These are phyloP conservation scores for Sporothrix pallida DNA, from an alignment of 2,329 filamentous ascomycete genomes.

Conservation along the genomic window DNA sequence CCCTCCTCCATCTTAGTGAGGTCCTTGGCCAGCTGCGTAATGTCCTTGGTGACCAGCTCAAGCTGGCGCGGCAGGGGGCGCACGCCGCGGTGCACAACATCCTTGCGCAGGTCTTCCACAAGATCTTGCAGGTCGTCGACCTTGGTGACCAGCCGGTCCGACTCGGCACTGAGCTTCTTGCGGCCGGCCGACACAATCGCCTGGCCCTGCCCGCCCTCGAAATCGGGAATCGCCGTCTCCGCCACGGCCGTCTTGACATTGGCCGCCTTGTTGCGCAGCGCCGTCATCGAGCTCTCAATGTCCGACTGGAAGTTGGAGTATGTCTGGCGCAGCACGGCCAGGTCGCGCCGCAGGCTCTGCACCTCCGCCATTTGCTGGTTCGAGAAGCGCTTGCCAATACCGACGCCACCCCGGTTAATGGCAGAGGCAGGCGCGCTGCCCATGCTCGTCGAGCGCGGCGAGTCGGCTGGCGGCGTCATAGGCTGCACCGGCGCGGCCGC, in stretches of 20 bases:
- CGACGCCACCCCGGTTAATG: constrained; percentile 39
- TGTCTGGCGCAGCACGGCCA: constrained; percentile 89
- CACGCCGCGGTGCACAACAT: constrained; percentile 91
- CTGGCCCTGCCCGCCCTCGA: constrained; percentile 80
- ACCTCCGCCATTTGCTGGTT: constrained; percentile 76
- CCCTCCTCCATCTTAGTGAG: constrained; percentile 94
- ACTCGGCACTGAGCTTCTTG: constrained; percentile 84
- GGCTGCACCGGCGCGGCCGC: constrained; percentile 47
- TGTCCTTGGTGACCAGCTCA: constrained; percentile 86
- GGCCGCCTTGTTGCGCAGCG: constrained; percentile 79
- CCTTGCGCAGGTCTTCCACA: constrained; percentile 95
- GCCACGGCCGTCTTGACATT: constrained; percentile 78
- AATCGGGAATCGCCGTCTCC: constrained; percentile 71
- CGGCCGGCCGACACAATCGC: constrained; percentile 85
- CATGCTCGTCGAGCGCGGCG: constrained; percentile 52
- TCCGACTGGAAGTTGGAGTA: constrained; percentile 91
- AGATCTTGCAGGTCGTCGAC: constrained; percentile 98
- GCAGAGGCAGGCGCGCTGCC: constrained; percentile 27
- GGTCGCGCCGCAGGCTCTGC: constrained; percentile 80
- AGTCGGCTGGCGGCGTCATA: constrained; percentile 52
- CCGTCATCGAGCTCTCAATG: constrained; percentile 84
- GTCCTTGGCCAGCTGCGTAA: constrained; percentile 78
- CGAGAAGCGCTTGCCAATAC: constrained; percentile 34
- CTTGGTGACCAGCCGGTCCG: constrained; percentile 85
- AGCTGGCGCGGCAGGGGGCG: constrained; percentile 89